These are phyloP conservation scores for Chlorella sp. DNA, from an alignment of 139 green algal species.

Conservation along the genomic window DNA sequence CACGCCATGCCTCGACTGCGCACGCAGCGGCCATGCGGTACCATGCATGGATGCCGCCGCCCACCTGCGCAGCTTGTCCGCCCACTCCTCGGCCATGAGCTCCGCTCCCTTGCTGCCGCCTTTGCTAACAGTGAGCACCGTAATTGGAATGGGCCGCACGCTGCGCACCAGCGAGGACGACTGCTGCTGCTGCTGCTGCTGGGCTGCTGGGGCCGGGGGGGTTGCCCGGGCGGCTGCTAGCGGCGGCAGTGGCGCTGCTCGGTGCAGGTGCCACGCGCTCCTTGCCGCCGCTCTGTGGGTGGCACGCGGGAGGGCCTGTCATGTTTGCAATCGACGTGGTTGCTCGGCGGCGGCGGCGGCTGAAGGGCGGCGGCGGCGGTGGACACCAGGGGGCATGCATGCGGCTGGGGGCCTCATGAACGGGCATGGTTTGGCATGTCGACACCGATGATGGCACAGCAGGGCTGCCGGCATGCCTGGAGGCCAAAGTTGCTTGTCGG, in stretches of 20 bases:
- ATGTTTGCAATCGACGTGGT: no score
- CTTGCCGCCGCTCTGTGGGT: neutral
- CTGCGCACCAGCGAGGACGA: constrained; percentile 38
- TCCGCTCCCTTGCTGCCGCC: constrained; percentile 42
- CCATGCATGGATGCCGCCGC: neutral
- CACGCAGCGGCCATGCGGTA: neutral
- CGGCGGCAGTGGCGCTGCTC: neutral
- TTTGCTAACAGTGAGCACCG: constrained; percentile 61
- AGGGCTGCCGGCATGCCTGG: neutral
- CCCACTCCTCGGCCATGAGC: constrained; percentile 53
- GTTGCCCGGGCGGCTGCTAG: neutral
- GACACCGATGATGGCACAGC: neutral
- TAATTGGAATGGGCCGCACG: constrained; percentile 62
- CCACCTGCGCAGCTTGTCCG: constrained; percentile 57
- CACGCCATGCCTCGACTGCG: no score
- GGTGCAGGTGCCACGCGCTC: neutral
- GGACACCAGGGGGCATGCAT: no score
- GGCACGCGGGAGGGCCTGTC: no score
- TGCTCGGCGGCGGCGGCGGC: no score
- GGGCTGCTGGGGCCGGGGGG: neutral
- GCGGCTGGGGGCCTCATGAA: no score
- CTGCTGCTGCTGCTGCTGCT: neutral
- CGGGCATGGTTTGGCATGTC: no score
- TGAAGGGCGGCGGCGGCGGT: no score
- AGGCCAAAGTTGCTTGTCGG: no score